Base-by-base conservation (phyloP, 257 asterid genomes). In the Capsicum chinense region DNA sequence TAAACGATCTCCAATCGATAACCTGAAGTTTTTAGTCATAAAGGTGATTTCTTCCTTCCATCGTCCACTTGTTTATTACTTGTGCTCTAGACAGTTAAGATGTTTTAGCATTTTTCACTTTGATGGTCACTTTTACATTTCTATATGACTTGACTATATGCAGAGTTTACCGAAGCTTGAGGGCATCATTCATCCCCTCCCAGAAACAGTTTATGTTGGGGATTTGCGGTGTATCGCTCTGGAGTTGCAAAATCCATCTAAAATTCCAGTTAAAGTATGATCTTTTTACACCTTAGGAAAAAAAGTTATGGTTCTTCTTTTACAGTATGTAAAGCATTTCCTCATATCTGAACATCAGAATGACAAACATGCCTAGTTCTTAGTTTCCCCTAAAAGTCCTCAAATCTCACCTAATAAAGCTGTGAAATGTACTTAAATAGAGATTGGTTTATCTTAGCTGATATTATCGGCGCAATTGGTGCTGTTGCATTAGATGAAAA, bases 121-220 rank as follows among this genome's bases (percentile, higher is more conserved):
- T 44, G 33, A 58, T 50, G 67, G 37, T 71, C 59, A 39, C 60
- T 56, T 56, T 85, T 33, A 47, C 86, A 39, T 79, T 84, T 87
- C 70, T 83, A 63, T 83, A 73, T 83, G 87, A 86, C 85, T 88
- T 83, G 88, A 88, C 84, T 64, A 79, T 85, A 67, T 87, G 83
- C 92, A 97, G 99, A 93, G 89, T 89, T 85, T 92, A 85, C 99
- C 99, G 82, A 94, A 94, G 92, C 97, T 97, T 85, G 95, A 93
- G 88, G 97, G 98, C 62, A 68, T 84, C 89, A 82, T 97, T 87
- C 89, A 88, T 85, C 87, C 91, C 90, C 86, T 93, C 48, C 98
- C 97, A 58, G 85, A 83, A 81, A 85, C 94, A 83, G 95, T 93
- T 86, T 92, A 90, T 90, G 91, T 90, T 85, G 99, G 99, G 80